phyloP scores from a whole-genome alignment of 2,329 filamentous ascomycete species.

The Stemphylium vesicarium region DNA sequence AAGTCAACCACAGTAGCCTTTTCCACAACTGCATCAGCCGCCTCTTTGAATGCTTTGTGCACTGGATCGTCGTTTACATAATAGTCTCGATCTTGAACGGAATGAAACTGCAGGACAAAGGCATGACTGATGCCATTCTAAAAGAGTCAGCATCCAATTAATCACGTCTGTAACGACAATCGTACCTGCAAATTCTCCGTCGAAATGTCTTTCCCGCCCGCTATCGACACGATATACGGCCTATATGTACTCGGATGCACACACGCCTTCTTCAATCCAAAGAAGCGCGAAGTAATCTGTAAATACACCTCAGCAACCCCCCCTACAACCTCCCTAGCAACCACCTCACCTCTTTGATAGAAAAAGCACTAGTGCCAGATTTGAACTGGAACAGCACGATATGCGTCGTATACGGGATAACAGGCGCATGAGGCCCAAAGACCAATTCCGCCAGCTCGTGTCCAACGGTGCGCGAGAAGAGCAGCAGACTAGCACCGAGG shows the following conservation, averaged over 20 bases:
- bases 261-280: constrained; percentile 40
- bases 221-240: constrained; percentile 40
- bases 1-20: constrained; percentile 53
- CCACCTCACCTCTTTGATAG: constrained; percentile 37
- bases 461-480: constrained; percentile 29
- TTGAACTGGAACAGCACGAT: constrained; percentile 46
- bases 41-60: constrained; percentile 49
- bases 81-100: constrained; percentile 51
- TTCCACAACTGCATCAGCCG: constrained; percentile 42
- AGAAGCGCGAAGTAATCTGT: constrained; percentile 40
- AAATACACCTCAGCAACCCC: constrained; percentile 14
- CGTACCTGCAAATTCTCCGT: constrained; percentile 42
- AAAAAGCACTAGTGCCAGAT: constrained; percentile 27
- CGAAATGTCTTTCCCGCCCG: constrained; percentile 44
- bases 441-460: constrained; percentile 24
- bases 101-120: constrained; percentile 52
- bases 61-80: constrained; percentile 52
- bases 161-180: constrained; percentile 41
- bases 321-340: not conserved
- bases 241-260: constrained; percentile 33
- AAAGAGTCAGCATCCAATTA: constrained; percentile 51
- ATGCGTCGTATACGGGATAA: constrained; percentile 35
- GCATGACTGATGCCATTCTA: constrained; percentile 54
- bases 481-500: constrained; percentile 16
- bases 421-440: constrained; percentile 21